phyloP scores from a whole-genome alignment of 2,329 filamentous ascomycete genomes.

The Tolypocladium guangdongense region DNA sequence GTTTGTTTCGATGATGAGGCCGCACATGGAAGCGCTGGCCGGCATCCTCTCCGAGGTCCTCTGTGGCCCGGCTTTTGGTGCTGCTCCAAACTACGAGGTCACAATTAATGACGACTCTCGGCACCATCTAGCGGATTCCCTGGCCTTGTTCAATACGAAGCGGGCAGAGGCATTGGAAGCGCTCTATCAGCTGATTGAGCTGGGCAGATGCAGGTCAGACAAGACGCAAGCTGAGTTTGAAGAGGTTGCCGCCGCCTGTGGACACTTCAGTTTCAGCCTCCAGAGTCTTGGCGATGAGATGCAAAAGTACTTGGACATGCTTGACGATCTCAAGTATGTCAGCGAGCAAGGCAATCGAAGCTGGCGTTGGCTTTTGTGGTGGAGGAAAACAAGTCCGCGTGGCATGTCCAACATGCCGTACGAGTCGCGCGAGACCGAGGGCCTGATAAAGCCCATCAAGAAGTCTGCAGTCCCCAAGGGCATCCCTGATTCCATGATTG shows the following conservation, averaged over 20 bases:
- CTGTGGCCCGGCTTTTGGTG: conserved; percentile 64
- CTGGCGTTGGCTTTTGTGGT: conserved; percentile 75
- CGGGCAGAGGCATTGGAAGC: conserved; percentile 61
- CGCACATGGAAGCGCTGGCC: conserved; percentile 81
- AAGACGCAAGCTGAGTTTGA: conserved; percentile 78
- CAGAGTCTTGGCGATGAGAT: conserved; percentile 82
- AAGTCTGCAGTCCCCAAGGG: conserved; percentile 37
- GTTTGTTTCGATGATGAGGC: conserved; percentile 76
- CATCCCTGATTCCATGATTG: conserved; percentile 36
- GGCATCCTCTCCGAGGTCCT: conserved; percentile 76
- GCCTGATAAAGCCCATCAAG: conserved; percentile 28
- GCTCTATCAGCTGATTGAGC: conserved; percentile 65
- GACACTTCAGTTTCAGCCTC: conserved; percentile 82
- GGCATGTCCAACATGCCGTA: conserved; percentile 10
- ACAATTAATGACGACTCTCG: conserved; percentile 60
- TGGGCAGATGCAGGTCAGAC: conserved; percentile 49
- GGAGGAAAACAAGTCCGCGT: conserved; percentile 30
- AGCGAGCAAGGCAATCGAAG: conserved; percentile 48
- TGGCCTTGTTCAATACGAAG: conserved; percentile 60
- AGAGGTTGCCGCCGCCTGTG: conserved; percentile 84
- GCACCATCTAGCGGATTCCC: conserved; percentile 61
- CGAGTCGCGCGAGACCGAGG: conserved; percentile 21
- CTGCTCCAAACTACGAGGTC: conserved; percentile 30
- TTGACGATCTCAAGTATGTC: conserved; percentile 68
- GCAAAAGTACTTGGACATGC: conserved; percentile 62